Conservation (phyloP, 768 basidiomycete species). For the Bullera alba region DNA sequence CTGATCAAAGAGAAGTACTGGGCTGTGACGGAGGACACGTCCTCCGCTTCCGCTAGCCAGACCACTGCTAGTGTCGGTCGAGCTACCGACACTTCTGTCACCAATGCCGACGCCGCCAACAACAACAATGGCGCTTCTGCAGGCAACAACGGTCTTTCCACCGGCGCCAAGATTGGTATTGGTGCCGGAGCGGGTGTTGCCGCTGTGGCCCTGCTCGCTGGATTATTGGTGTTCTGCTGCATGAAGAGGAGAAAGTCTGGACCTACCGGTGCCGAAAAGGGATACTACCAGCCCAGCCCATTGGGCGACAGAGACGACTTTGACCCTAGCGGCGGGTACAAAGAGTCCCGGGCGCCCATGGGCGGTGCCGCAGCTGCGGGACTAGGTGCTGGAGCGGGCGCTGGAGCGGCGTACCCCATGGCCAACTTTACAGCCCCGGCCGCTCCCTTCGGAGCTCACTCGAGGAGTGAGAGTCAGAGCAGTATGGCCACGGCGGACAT, state of each 20-base stretch:
- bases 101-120: conserved; percentile 14
- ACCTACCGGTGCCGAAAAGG: not conserved
- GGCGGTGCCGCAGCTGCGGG: no score
- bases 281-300: not conserved
- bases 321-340: no score
- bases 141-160: conserved; percentile 9
- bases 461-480: conserved; percentile 2
- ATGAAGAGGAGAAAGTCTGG: not conserved
- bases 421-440: conserved; percentile 9
- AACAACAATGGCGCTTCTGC: conserved; percentile 1
- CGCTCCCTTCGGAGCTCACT: conserved; percentile 10
- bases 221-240: conserved; percentile 5
- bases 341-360: no score
- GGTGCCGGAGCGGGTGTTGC: conserved; percentile 33
- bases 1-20: conserved; percentile 50
- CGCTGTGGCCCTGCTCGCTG: conserved; percentile 22
- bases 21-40: conserved; percentile 14
- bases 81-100: not conserved
- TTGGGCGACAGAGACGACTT: no score
- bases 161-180: conserved; percentile 29
- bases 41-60: not conserved
- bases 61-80: not conserved
- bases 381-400: no score
- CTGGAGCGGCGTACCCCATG: conserved; percentile 3
- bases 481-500: conserved; percentile 16